A percentile compares a stretch with the other conserved stretches of the same genome.
phyloP scores from a whole-genome alignment of 1,139 yeast genomes.

The Blastobotrys illinoisensis region DNA sequence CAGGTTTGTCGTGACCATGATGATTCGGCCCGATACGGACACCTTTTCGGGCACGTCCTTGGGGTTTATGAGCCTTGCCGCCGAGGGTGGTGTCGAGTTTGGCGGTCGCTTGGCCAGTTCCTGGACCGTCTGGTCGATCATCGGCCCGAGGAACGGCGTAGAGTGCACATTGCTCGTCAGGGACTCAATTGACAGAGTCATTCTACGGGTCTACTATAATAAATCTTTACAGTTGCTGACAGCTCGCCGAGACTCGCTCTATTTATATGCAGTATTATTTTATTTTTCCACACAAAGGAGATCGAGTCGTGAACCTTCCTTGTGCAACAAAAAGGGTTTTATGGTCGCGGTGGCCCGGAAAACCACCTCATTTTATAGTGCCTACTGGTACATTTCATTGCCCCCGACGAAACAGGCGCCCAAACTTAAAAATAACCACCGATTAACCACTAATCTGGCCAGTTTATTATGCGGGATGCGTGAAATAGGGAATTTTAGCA shows the following conservation, averaged over 20 bases:
- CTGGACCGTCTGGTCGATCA: constrained; percentile 14
- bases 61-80: constrained; percentile 4
- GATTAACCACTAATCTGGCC: no score
- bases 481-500: no score
- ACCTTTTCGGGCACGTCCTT: constrained; percentile 16
- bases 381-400: no score
- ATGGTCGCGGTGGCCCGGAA: neutral
- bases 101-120: constrained; percentile 5
- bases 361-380: neutral
- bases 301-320: neutral
- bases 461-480: no score
- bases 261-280: neutral
- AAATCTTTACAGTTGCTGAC: no score
- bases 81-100: constrained; percentile 10
- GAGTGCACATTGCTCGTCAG: constrained; percentile 19
- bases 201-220: neutral
- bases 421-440: neutral
- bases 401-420: neutral
- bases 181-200: constrained; percentile 7
- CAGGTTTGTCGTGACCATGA: constrained; percentile 62
- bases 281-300: neutral
- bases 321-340: neutral
- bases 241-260: no score
- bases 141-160: constrained; percentile 28
- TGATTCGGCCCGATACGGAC: constrained; percentile 55